phyloP scores from a whole-genome alignment of 345 rosid genomes.

The Brassica rapa region DNA sequence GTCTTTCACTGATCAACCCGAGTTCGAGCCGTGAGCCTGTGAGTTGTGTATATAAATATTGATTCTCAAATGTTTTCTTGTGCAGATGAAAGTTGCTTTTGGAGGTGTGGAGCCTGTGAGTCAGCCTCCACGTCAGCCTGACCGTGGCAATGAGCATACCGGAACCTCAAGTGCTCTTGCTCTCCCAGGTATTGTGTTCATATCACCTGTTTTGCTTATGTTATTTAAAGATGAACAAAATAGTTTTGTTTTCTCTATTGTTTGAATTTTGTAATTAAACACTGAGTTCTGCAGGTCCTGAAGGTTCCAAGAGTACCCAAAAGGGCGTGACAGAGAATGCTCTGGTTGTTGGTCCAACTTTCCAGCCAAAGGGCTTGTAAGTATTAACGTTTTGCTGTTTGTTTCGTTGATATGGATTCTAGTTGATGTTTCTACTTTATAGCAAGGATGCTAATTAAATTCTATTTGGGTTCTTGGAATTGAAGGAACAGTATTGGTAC shows the following conservation, averaged over 20 bases:
- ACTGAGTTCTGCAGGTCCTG: slow-evolving; percentile 56
- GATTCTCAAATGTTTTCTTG: slow-evolving; percentile 10
- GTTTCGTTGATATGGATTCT: slow-evolving; percentile 10
- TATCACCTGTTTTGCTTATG: background rate
- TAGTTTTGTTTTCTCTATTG: background rate
- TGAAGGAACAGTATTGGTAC: slow-evolving; percentile 59
- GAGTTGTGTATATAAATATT: background rate
- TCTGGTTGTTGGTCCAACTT: slow-evolving; percentile 78
- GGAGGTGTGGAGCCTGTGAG: slow-evolving; percentile 51
- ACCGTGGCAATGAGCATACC: slow-evolving; percentile 41
- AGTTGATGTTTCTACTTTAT: slow-evolving; percentile 3
- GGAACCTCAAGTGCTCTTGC: slow-evolving; percentile 63
- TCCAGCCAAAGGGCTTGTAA: slow-evolving; percentile 64
- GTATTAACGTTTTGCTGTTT: slow-evolving; percentile 20
- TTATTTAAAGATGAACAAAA: background rate
- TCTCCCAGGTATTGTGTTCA: slow-evolving; percentile 57
- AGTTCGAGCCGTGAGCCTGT: background rate
- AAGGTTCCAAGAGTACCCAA: slow-evolving; percentile 53
- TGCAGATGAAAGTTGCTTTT: slow-evolving; percentile 61
- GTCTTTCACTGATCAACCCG: background rate
- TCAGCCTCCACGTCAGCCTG: slow-evolving; percentile 51
- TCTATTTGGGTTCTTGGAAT: background rate
- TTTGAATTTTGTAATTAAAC: background rate
- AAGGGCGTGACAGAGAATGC: slow-evolving; percentile 64
- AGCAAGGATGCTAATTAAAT: slow-evolving; percentile 1